A percentile compares a stretch with the other conserved stretches of the same genome.
Conservation (phyloP, 306 rosid genomes). For the Quercus robur region DNA sequence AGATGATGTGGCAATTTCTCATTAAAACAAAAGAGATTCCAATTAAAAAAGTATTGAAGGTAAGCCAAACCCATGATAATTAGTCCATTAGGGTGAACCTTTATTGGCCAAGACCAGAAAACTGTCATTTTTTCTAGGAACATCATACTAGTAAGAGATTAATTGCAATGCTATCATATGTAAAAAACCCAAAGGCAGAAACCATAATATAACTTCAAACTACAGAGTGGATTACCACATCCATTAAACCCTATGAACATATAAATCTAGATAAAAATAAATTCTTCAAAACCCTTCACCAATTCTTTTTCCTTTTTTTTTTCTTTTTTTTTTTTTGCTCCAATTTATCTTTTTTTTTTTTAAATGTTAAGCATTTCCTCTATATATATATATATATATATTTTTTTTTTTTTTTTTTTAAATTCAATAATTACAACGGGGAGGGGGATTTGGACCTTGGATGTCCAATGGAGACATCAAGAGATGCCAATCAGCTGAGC, state of each 20-base stretch:
- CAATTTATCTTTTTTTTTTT: background rate
- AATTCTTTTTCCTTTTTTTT: background rate
- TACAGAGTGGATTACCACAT: background rate
- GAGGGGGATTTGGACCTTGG: no score
- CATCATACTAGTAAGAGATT: background rate
- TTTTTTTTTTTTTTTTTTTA: no score
- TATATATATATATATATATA: no score
- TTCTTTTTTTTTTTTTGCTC: background rate
- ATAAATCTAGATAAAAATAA: background rate
- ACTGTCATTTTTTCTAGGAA: background rate
- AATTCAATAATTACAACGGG: no score
- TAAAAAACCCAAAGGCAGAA: background rate
- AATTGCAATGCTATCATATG: background rate
- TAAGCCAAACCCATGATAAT: background rate
- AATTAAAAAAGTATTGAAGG: no score
- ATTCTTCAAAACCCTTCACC: background rate
- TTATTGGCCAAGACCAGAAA: background rate
- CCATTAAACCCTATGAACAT: background rate
- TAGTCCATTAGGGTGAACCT: background rate
- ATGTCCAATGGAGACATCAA: no score
- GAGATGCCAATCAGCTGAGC: no score
- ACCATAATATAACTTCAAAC: background rate
- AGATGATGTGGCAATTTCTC: no score
- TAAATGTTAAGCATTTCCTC: no score
- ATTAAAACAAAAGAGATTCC: no score